Base-by-base conservation (phyloP, 2,329 filamentous ascomycete genomes). In the Alternaria brassicicola region DNA sequence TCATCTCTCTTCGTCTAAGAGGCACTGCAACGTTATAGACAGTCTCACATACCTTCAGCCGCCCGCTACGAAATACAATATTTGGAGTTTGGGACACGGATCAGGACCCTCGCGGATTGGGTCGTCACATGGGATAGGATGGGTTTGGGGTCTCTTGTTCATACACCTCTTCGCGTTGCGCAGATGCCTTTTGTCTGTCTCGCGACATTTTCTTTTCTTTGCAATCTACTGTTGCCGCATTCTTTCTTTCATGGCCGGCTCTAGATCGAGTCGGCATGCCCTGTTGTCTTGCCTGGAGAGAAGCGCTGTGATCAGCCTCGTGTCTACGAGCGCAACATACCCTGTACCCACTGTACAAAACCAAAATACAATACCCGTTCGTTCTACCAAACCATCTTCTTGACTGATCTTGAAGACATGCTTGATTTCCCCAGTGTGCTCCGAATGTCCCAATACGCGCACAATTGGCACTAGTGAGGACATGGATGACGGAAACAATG, bases 1-100 rank as follows among this genome's bases (percentile, higher is more conserved):
- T 64, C 68, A 26, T 61, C 65, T 42, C 65, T 52, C 65, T 43
- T 67, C 10, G 17, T 67, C 47, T 73, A 66, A 66, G 53, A 47
- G 39, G n/a, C 15, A 33, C 12, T 41, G 39, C 45, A 51, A 36
- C 10, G n/a, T 43, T 10, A 42, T 57, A 43, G 25, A 54, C 36
- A 39, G 15, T 48, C 31, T 41, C 36, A 48, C 43, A 62, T 45
- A 64, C 49, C 17, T 33, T 43, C 26, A 59, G 52, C 54, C 52
- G 42, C 43, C 25, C 52, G 64, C 59, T 47, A 55, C 26, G 52
- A 61, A 25, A 61, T 53, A 60, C 66, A 72, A 71, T 48, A 46
- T 45, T 57, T 59, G 67, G 70, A 71, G 67, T 70, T 70, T 50
- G 51, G 43, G 55, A 52, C 6, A 55, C 23, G 62, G 61, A 56